phyloP scores from a whole-genome alignment of 169 alveolate species.

The Plasmodium falciparum region DNA sequence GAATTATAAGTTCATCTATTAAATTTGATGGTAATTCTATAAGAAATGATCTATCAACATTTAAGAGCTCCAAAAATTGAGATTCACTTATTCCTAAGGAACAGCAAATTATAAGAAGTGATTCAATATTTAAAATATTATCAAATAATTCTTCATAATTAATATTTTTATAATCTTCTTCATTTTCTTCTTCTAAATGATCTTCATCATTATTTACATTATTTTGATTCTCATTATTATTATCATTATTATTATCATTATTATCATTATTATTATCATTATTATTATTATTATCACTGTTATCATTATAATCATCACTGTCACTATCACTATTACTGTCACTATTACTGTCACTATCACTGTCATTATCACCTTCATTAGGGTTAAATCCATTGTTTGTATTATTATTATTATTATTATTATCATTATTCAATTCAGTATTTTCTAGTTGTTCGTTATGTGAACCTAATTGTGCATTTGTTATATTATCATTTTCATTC shows the following conservation, averaged over 20 bases:
- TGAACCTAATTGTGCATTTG: neutral
- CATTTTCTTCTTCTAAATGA: constrained; percentile 2
- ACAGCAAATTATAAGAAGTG: constrained; percentile 71
- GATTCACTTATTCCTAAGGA: constrained; percentile 64
- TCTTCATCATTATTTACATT: neutral
- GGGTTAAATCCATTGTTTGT: neutral
- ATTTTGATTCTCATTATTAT: neutral
- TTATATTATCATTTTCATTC: neutral
- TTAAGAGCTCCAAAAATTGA: constrained; percentile 55
- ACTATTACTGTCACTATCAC: no score
- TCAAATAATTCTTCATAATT: constrained; percentile 72
- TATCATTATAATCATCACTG: no score
- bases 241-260: neutral
- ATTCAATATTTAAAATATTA: constrained; percentile 53
- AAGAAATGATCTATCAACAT: constrained; percentile 72
- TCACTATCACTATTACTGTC: no score
- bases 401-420: constrained; percentile 7
- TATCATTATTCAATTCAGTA: neutral
- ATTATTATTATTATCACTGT: no score
- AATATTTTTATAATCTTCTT: constrained; percentile 64
- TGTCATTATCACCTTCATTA: neutral
- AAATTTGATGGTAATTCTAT: constrained; percentile 58
- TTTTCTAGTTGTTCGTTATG: neutral
- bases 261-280: no score
- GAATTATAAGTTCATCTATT: constrained; percentile 65